These are phyloP conservation scores for Arthrobotrys sinensis DNA, from an alignment of 2,329 filamentous ascomycete species.

Conservation along the genomic window DNA sequence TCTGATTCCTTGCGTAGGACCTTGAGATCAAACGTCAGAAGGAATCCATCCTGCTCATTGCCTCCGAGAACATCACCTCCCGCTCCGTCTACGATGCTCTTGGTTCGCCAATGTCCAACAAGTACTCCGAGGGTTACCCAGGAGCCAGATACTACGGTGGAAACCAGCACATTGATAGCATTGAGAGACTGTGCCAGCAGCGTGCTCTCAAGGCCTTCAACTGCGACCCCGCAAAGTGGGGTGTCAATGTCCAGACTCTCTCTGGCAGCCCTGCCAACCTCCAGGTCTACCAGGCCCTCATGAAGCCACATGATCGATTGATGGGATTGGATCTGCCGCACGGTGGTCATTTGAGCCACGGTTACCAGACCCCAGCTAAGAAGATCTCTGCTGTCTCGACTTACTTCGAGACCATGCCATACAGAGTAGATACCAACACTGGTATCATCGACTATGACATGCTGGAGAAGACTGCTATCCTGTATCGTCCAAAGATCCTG, in stretches of 20 bases:
- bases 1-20: constrained; percentile 72
- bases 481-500: constrained; percentile 96
- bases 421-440: constrained; percentile 88
- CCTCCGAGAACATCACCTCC: constrained; percentile 99
- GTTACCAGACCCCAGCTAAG: constrained; percentile 94
- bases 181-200: constrained; percentile 94
- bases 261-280: constrained; percentile 95
- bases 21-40: constrained; percentile 96
- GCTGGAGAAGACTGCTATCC: constrained; percentile 87
- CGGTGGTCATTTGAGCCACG: constrained; percentile 94
- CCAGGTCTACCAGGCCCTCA: constrained; percentile 97
- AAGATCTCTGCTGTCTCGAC: constrained; percentile 99
- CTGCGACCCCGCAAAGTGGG: constrained; percentile 89
- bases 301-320: constrained; percentile 93
- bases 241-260: constrained; percentile 97
- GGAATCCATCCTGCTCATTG: constrained; percentile 98
- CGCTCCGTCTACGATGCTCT: constrained; percentile 98
- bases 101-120: constrained; percentile 96
- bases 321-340: constrained; percentile 98
- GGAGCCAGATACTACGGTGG: constrained; percentile 99
- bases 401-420: constrained; percentile 99
- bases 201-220: constrained; percentile 93
- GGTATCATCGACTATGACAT: constrained; percentile 97
- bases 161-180: constrained; percentile 98
- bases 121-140: constrained; percentile 99